These are phyloP conservation scores for Lachancea thermotolerans DNA, from an alignment of 805 yeast species.

Conservation along the genomic window DNA sequence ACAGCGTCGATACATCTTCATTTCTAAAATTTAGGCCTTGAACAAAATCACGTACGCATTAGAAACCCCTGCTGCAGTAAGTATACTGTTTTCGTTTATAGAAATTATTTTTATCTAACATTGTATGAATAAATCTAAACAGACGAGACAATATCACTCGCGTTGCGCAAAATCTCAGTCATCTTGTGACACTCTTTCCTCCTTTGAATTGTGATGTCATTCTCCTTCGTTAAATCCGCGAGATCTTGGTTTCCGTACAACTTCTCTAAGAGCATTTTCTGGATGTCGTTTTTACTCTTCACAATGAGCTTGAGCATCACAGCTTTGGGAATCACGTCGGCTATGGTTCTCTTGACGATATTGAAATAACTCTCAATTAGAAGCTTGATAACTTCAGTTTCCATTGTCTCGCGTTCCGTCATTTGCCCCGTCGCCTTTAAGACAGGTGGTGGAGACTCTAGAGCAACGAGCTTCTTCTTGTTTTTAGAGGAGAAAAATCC, in stretches of 20 bases:
- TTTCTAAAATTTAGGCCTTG: too few species aligned
- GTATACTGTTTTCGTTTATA: neutral
- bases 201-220: conserved; percentile 86
- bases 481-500: conserved; percentile 90
- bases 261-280: conserved; percentile 81
- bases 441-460: conserved; percentile 97
- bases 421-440: conserved; percentile 83
- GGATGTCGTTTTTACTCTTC: conserved; percentile 79
- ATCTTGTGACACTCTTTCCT: conserved; percentile 91
- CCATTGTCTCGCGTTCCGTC: conserved; percentile 94
- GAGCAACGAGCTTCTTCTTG: conserved; percentile 86
- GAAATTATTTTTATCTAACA: neutral
- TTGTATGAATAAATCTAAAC: conserved; percentile 16
- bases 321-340: conserved; percentile 93
- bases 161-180: conserved; percentile 88
- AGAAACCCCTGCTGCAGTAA: too few species aligned
- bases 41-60: too few species aligned
- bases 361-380: conserved; percentile 84
- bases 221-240: conserved; percentile 78
- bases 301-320: conserved; percentile 87
- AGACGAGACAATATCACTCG: conserved; percentile 73
- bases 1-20: too few species aligned
- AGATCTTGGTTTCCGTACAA: conserved; percentile 71
- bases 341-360: conserved; percentile 88
- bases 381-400: conserved; percentile 93